A percentile compares a stretch with the other conserved stretches of the same genome.
These are phyloP conservation scores for Nitzschia sp. DNA, from an alignment of 108 stramenopile species.

Conservation along the genomic window DNA sequence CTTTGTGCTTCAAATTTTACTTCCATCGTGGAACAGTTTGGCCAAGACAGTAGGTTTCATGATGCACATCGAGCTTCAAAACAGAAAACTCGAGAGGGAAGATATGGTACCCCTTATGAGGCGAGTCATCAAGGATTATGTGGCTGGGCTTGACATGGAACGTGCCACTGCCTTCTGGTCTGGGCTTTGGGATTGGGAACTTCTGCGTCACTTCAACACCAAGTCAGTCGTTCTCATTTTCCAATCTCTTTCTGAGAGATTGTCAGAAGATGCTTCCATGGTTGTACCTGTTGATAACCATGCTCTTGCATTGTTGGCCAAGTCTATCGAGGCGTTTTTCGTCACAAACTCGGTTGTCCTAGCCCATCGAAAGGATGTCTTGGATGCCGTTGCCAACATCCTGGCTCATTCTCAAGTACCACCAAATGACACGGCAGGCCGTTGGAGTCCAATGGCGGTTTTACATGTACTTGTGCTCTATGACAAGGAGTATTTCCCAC, in stretches of 20 bases:
- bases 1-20: constrained; percentile 58
- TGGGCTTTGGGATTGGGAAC: constrained; percentile 32
- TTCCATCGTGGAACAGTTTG: constrained; percentile 72
- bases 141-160: constrained; percentile 1
- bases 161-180: constrained; percentile 23
- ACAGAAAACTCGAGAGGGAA: constrained; percentile 15
- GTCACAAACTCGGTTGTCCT: constrained; percentile 27
- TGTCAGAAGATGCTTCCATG: background rate
- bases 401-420: constrained; percentile 4
- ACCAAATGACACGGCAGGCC: background rate
- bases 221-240: constrained; percentile 30
- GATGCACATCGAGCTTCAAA: constrained; percentile 49
- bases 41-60: constrained; percentile 59
- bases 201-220: constrained; percentile 7
- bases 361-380: constrained; percentile 24
- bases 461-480: constrained; percentile 16
- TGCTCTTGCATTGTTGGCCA: constrained; percentile 10
- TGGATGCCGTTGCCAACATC: constrained; percentile 22
- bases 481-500: constrained; percentile 22
- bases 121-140: constrained; percentile 8
- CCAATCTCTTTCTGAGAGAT: constrained; percentile 14
- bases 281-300: constrained; percentile 19
- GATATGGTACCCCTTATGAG: constrained; percentile 36
- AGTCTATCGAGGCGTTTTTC: constrained; percentile 14
- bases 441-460: constrained; percentile 27